Evolutionary conservation across 768 basidiomycete genomes (phyloP).

Genomic region (Phanerodontia chrysosporium): DNA sequence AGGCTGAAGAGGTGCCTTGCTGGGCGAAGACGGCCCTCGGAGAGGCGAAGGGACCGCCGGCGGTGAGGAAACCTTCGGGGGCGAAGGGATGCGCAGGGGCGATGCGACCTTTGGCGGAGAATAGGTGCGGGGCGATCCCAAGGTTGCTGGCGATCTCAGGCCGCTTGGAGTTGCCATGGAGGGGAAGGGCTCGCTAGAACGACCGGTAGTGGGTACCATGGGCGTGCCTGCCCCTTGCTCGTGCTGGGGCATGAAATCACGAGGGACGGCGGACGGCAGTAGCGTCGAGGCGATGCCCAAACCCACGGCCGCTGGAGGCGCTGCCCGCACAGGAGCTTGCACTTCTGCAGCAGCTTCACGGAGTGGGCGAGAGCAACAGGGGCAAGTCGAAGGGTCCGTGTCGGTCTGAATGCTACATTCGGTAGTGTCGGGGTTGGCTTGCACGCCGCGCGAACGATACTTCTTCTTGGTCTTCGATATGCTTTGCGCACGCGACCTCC

Average conservation of each 20-base stretch:
- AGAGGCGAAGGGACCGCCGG: constrained; percentile 11
- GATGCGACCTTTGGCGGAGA: constrained; percentile 18
- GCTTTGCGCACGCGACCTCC: constrained; percentile 27
- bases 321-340: neutral
- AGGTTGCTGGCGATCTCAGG: constrained; percentile 19
- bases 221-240: constrained; percentile 22
- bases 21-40: constrained; percentile 10
- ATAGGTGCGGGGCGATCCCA: constrained; percentile 26
- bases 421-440: constrained; percentile 57
- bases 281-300: constrained; percentile 12
- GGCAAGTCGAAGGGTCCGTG: constrained; percentile 11
- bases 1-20: neutral
- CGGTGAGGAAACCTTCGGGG: constrained; percentile 16
- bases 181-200: constrained; percentile 23
- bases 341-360: constrained; percentile 13
- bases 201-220: constrained; percentile 10
- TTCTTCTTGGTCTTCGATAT: constrained; percentile 36
- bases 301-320: neutral
- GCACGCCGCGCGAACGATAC: constrained; percentile 67
- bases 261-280: constrained; percentile 21
- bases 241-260: constrained; percentile 19
- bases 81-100: constrained; percentile 14
- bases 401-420: constrained; percentile 60
- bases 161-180: constrained; percentile 27
- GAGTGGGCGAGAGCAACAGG: constrained; percentile 12